phyloP scores from a whole-genome alignment of 2,329 filamentous ascomycete species.

The Erysiphe pulchra region DNA sequence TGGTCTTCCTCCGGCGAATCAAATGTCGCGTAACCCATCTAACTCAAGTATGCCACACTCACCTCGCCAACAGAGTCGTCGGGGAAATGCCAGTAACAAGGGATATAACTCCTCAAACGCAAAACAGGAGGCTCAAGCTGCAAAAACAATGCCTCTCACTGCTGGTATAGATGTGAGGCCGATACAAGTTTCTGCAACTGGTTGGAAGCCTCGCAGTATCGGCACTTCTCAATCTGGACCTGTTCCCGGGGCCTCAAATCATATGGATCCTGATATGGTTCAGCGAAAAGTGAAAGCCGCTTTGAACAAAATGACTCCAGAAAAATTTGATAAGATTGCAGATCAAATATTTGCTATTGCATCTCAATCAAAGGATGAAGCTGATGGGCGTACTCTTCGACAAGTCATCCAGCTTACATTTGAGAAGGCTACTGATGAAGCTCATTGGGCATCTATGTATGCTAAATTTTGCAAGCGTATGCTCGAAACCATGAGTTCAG shows the following conservation, averaged over 20 bases:
- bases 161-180: constrained; percentile 59
- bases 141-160: constrained; percentile 81
- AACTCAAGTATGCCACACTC: constrained; percentile 38
- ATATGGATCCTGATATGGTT: constrained; percentile 75
- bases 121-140: constrained; percentile 38
- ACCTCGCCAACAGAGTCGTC: constrained; percentile 35
- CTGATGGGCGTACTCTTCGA: constrained; percentile 75
- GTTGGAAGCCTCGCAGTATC: constrained; percentile 74
- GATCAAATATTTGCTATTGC: constrained; percentile 84
- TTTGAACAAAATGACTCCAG: constrained; percentile 98
- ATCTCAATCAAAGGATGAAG: constrained; percentile 83
- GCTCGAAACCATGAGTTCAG: constrained; percentile 81
- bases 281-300: constrained; percentile 97
- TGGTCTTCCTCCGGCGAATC: constrained; percentile 29
- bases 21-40: constrained; percentile 41
- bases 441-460: constrained; percentile 97
- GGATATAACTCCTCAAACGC: constrained; percentile 17
- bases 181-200: constrained; percentile 42
- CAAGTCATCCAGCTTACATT: constrained; percentile 98
- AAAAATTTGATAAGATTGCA: constrained; percentile 92
- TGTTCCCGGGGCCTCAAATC: constrained; percentile 21
- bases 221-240: constrained; percentile 18
- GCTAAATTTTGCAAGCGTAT: constrained; percentile 96
- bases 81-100: constrained; percentile 39
- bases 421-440: constrained; percentile 95